Base-by-base conservation (phyloP, 129 eudicot species). In the Lactuca saligna region DNA sequence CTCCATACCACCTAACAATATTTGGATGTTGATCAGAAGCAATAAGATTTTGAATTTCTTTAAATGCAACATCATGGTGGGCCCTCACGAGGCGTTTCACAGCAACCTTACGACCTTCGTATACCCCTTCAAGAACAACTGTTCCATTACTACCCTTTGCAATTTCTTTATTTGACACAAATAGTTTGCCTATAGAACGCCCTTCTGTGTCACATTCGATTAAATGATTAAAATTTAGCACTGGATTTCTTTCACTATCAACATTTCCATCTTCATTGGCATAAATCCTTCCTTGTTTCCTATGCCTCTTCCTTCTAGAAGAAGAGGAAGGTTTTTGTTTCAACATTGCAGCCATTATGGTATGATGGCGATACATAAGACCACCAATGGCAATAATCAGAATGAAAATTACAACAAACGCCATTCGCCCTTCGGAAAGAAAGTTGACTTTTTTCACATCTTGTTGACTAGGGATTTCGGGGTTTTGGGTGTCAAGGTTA, bases 121-220 rank as follows among this genome's bases (percentile, higher is more conserved):
- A 85, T 16, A 76, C 80, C 67, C 99, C 99, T 76, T 94, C 99
- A 31, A 89, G 89, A 17, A 94, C 92, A 73, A 94, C 69, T 3
- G 99, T 94, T 25, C 99, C 99, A 31, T 94, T 89, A 63, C 99
- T 94, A 56, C 99, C 99, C 80, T 94, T 94, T 9, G 97, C 99
- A 64, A 94, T 94, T 81, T 89, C 99, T 61, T 81, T 87, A 37
- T 53, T 78, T 10, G 92, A 81, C 17, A 94, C 84, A 78, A 87
- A 83, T 60, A 94, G 80, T 77, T 85, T 94, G 68, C 99, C 97
- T 51, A 94, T 77, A 9, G 71, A 59, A n/a, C 88, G 88, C 58
- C 93, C 97, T 71, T 74, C 93, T 66, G 41, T 51, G 16, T 61
- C 59, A 44, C 54, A 63, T 63, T 78, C 65, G 11, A 33, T 54